Conservation (phyloP, 495 filamentous ascomycete species). For the Aspergillus incahuasiensis region DNA sequence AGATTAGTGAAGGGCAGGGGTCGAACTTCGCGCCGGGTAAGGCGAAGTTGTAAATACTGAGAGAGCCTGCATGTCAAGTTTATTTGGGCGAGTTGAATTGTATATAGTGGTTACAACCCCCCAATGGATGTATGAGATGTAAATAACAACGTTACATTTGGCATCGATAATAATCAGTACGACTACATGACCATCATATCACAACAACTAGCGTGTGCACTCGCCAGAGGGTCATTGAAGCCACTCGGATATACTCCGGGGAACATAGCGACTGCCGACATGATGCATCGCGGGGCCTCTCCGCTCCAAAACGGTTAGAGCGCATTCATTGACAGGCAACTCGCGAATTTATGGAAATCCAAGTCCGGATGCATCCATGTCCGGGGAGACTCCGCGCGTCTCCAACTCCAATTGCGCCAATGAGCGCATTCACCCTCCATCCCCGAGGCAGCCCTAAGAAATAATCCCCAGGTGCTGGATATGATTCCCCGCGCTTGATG, state of each 20-base stretch:
- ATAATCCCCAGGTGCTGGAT: neutral
- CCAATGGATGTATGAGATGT: neutral
- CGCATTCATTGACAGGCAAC: neutral
- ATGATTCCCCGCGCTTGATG: slow-evolving; percentile 3
- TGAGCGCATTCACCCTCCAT: neutral
- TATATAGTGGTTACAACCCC: neutral
- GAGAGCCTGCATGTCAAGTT: too few species aligned
- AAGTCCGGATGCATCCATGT: neutral
- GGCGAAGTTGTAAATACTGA: slow-evolving; percentile 51
- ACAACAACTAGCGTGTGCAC: too few species aligned
- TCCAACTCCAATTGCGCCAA: neutral
- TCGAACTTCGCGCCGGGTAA: slow-evolving; percentile 57
- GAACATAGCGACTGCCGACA: neutral
- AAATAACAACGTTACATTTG: too few species aligned
- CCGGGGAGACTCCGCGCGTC: slow-evolving; percentile 8
- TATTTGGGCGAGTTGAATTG: too few species aligned
- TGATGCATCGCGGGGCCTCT: neutral
- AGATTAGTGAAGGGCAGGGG: slow-evolving; percentile 53
- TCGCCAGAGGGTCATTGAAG: too few species aligned
- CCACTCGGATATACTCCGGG: neutral
- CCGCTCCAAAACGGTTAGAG: neutral
- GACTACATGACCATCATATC: too few species aligned
- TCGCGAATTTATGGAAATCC: neutral
- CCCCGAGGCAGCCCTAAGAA: neutral
- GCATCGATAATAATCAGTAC: too few species aligned